Evolutionary conservation across 257 asterid species (phyloP).

Genomic region (Solanum bulbocastanum): DNA sequence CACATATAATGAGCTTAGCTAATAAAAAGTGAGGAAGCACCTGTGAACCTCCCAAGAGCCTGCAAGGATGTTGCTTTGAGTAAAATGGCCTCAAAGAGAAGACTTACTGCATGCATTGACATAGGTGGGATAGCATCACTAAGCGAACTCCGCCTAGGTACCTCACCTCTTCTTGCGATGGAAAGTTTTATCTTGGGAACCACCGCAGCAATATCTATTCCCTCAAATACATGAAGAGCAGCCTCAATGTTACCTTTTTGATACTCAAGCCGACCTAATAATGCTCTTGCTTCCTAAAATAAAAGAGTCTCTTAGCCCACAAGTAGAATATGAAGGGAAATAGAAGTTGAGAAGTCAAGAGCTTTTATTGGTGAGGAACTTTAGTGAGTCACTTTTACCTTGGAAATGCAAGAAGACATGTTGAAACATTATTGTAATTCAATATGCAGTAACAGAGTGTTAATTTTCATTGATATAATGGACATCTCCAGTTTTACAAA

Average conservation of each 20-base stretch:
- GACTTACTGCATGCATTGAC: constrained; percentile 92
- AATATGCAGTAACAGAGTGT: neutral
- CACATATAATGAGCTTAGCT: neutral
- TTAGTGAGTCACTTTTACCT: neutral
- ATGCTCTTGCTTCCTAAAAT: constrained; percentile 85
- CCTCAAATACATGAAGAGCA: constrained; percentile 87
- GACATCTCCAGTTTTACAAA: neutral
- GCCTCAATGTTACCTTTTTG: constrained; percentile 86
- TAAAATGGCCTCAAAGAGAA: constrained; percentile 79
- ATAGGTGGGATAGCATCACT: constrained; percentile 53
- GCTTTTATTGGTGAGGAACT: neutral
- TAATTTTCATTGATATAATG: neutral
- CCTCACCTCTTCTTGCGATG: constrained; percentile 47
- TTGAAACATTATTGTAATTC: neutral
- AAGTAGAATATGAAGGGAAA: neutral
- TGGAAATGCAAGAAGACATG: neutral
- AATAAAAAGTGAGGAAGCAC: constrained; percentile 23
- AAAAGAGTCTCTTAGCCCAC: neutral
- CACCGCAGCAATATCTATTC: constrained; percentile 75
- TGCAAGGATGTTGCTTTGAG: constrained; percentile 83
- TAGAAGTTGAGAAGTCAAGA: neutral
- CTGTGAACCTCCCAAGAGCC: constrained; percentile 73
- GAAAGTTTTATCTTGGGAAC: constrained; percentile 54
- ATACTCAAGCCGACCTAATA: constrained; percentile 88
- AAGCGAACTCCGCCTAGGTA: constrained; percentile 60